A percentile compares a stretch with the other conserved stretches of the same genome.
phyloP scores from a whole-genome alignment of 2,329 filamentous ascomycete species.

The Fusarium anguioides region DNA sequence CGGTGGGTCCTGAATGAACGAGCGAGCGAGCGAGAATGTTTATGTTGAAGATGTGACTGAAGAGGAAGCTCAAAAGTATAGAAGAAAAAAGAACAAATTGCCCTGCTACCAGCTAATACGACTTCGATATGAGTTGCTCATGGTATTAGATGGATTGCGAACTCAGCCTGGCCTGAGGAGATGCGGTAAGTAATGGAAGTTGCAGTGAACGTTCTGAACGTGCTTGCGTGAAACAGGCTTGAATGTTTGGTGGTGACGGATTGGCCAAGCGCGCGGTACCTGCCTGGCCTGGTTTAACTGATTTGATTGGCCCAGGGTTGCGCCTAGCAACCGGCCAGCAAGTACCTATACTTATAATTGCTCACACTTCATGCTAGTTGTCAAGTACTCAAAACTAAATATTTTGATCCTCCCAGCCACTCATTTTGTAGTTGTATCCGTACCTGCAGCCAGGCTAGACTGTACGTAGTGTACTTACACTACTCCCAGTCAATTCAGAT shows the following conservation, averaged over 20 bases:
- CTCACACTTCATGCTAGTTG: accelerated
- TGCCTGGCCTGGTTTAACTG: background rate
- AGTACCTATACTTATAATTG: constrained; percentile 23
- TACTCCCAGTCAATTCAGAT: background rate
- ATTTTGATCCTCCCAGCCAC: constrained; percentile 12
- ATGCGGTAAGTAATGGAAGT: constrained; percentile 19
- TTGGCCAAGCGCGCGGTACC: constrained; percentile 43
- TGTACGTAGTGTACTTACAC: too few relatives aligned
- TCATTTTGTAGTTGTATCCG: constrained; percentile 3
- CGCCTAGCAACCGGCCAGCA: constrained; percentile 41
- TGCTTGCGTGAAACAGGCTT: constrained; percentile 30
- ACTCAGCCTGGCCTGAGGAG: constrained; percentile 31
- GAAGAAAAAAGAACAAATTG: constrained; percentile 25
- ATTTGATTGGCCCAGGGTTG: constrained; percentile 27
- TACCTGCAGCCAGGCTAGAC: constrained; percentile 9
- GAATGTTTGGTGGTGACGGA: constrained; percentile 41
- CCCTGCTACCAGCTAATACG: constrained; percentile 41
- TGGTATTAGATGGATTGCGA: constrained; percentile 32
- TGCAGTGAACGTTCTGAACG: constrained; percentile 18
- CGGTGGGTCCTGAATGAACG: constrained; percentile 37
- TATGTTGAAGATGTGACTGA: constrained; percentile 12
- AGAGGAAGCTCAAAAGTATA: constrained; percentile 14
- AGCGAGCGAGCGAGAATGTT: constrained; percentile 26
- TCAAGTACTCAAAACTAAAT: constrained; percentile 20
- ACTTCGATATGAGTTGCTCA: constrained; percentile 37